A percentile compares a stretch with the other conserved stretches of the same genome.
These are phyloP conservation scores for Debaryomyces nepalensis DNA, from an alignment of 1,139 yeast genomes.

Conservation along the genomic window DNA sequence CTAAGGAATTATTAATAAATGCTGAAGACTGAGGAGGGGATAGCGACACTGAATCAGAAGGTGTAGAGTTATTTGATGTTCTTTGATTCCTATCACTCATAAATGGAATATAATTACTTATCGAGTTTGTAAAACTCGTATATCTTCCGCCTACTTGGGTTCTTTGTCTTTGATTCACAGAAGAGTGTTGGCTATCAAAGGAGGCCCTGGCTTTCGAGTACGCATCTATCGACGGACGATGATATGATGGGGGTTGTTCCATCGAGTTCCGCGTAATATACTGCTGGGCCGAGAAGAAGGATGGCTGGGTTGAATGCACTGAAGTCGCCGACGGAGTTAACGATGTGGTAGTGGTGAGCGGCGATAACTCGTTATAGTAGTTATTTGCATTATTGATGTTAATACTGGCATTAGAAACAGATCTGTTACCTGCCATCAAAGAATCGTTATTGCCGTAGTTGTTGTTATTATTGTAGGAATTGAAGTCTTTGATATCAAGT, in stretches of 20 bases:
- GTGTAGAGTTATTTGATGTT: slow-evolving; percentile 28
- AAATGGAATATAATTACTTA: slow-evolving; percentile 49
- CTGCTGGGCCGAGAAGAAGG: slow-evolving; percentile 53
- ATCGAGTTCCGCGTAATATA: slow-evolving; percentile 43
- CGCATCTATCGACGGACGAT: slow-evolving; percentile 42
- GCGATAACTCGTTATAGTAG: slow-evolving; percentile 38
- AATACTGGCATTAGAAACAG: slow-evolving; percentile 11
- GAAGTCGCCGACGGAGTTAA: slow-evolving; percentile 49
- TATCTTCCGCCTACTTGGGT: slow-evolving; percentile 33
- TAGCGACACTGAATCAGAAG: slow-evolving; percentile 17
- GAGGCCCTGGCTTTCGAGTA: slow-evolving; percentile 34
- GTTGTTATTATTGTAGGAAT: background rate
- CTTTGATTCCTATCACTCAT: slow-evolving; percentile 45
- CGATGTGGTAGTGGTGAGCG: slow-evolving; percentile 52
- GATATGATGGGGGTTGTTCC: slow-evolving; percentile 41
- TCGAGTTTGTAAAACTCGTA: slow-evolving; percentile 43
- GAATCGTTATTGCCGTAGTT: slow-evolving; percentile 19
- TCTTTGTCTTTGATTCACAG: slow-evolving; percentile 19
- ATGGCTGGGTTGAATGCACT: slow-evolving; percentile 49
- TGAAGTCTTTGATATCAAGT: slow-evolving; percentile 17
- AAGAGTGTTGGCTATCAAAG: slow-evolving; percentile 27
- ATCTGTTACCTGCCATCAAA: slow-evolving; percentile 17
- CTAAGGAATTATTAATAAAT: slow-evolving; percentile 21
- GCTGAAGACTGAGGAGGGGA: slow-evolving; percentile 17
- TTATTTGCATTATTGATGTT: slow-evolving; percentile 14